Evolutionary conservation across 1,284 basidiomycete species (phyloP), one percentile per base, ranked within the genome.

Genomic region (Trichosporon sp.): DNA sequence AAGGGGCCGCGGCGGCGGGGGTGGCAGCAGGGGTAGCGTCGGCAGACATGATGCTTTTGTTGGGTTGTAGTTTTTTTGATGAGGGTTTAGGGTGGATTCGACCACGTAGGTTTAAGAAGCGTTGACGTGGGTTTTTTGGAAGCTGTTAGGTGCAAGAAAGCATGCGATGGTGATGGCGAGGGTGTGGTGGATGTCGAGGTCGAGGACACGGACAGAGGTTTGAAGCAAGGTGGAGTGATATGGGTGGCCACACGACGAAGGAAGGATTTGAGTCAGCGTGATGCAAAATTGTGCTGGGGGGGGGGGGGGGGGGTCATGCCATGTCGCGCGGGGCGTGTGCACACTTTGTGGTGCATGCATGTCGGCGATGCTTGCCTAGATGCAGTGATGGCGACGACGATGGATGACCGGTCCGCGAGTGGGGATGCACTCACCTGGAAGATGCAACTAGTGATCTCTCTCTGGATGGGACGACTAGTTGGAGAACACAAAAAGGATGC

Each of bases 11-110:
- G 31, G 76, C 70, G 65, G 78, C 72, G 35, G 77, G 72, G 64
- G 76, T 65, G 71, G 77, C 74, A 48, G 76, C 71, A 37, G 81
- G 72, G 63, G 80, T 54, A 16, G 67, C 71, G 67, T 77, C 78
- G 76, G 74, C 67, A 68, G 80, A 80, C 79, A 80, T 81, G 74
- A 66, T 70, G 61, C 68, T 74, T 51, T 59, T 68, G 32, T 46
- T 43, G 65, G 35, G 69, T 35, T 61, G 51, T 26, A 51, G 46
- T 68, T 71, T 63, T 66, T 64, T 67, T 68, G 67, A 51, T 68
- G 61, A 72, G 73, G 74, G 75, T 76, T 77, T 35, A 68, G 71
- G 67, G 67, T 72, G 74, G 70, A 68, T 68, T 76, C 74, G 74
- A 68, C 74, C 74, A 75, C 74, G 74, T 75, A 73, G 70, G 70